Percentiles rank a stretch among this genome's conserved stretches.
Evolutionary conservation across 352 stramenopile genomes (phyloP).

Genomic region (Globisporangium ultimum): DNA sequence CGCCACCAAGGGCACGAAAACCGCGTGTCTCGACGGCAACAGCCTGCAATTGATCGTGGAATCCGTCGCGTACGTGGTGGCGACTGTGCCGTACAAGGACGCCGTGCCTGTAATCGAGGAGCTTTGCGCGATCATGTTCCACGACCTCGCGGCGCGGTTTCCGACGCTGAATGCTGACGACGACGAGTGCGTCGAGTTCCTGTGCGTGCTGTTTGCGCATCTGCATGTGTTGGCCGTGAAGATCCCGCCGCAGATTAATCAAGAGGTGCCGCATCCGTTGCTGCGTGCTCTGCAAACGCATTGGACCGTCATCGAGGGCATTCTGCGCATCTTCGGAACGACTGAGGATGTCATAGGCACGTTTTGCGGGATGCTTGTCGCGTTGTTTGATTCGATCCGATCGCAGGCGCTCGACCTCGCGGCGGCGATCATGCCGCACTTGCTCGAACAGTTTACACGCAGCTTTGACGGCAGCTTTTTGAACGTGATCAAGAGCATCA

Average conservation of each 20-base stretch:
- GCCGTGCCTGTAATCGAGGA: constrained; percentile 58
- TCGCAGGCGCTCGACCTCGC: constrained; percentile 59
- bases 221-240: constrained; percentile 49
- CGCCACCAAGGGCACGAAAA: constrained; percentile 12
- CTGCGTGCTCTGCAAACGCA: constrained; percentile 52
- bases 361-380: constrained; percentile 52
- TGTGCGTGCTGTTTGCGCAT: constrained; percentile 61
- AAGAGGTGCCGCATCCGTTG: constrained; percentile 58
- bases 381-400: constrained; percentile 60
- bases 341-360: constrained; percentile 57
- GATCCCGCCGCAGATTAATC: constrained; percentile 59
- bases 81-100: constrained; percentile 66
- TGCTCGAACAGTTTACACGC: constrained; percentile 60
- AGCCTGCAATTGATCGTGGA: constrained; percentile 66
- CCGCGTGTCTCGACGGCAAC: constrained; percentile 27
- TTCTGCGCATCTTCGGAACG: constrained; percentile 44
- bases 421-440: constrained; percentile 50
- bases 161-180: constrained; percentile 40
- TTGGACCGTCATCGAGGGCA: constrained; percentile 49
- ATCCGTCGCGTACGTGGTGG: constrained; percentile 60
- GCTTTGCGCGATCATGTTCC: constrained; percentile 61
- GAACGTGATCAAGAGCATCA: constrained; percentile 66
- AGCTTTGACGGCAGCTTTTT: constrained; percentile 63
- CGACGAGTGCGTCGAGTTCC: constrained; percentile 44
- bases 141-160: constrained; percentile 47